phyloP scores from a whole-genome alignment of 441 rosid genomes.

The Bocquillonia castaneifolia region DNA sequence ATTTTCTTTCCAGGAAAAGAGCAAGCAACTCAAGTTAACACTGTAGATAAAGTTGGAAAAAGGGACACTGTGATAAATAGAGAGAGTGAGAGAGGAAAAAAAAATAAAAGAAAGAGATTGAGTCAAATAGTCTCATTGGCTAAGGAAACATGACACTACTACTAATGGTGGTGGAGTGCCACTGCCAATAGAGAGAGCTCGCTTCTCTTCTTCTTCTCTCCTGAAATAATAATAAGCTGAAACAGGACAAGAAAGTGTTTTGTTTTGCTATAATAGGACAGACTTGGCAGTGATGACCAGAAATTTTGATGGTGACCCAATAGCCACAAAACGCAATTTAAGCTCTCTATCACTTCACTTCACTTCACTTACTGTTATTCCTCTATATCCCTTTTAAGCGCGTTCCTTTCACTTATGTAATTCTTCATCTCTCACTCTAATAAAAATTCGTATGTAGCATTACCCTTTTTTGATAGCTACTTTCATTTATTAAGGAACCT shows the following conservation, averaged over 20 bases:
- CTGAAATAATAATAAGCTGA: conserved; percentile 8
- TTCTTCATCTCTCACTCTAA: too few relatives aligned
- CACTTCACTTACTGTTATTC: too few relatives aligned
- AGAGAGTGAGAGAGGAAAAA: too few relatives aligned
- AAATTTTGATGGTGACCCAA: conserved; percentile 23
- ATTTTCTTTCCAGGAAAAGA: conserved; percentile 41
- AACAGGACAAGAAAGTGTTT: conserved; percentile 16
- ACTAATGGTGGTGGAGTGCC: too few relatives aligned
- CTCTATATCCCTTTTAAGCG: not conserved
- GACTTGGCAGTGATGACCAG: conserved; percentile 21
- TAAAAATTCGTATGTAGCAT: too few relatives aligned
- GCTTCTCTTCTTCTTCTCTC: too few relatives aligned
- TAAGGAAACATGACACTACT: too few relatives aligned
- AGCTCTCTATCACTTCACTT: too few relatives aligned
- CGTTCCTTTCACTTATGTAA: not conserved
- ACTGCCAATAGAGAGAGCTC: too few relatives aligned
- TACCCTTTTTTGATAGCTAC: not conserved
- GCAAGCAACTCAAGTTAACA: conserved; percentile 44
- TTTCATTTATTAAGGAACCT: conserved; percentile 22
- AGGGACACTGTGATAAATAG: conserved; percentile 7
- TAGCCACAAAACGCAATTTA: conserved; percentile 12
- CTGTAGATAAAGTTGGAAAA: conserved; percentile 37
- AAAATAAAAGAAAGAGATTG: too few relatives aligned
- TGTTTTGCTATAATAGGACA: conserved; percentile 36
- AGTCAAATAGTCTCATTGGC: too few relatives aligned